A percentile compares a stretch with the other conserved stretches of the same genome.
phyloP scores from a whole-genome alignment of 495 filamentous ascomycete species.

The Hapsidospora chrysogenum region DNA sequence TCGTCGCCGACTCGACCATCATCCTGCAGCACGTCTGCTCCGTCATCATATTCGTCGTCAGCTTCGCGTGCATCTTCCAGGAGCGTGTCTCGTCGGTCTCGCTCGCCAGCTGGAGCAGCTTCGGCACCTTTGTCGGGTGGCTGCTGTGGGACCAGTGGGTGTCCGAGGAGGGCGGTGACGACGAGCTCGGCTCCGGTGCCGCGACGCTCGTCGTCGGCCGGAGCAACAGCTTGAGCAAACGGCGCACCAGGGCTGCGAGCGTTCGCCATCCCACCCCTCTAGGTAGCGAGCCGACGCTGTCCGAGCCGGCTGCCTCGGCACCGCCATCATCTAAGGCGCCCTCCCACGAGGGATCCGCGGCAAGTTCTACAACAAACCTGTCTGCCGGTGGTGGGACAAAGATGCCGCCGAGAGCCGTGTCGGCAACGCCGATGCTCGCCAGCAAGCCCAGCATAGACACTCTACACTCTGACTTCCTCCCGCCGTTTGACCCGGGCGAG shows the following conservation, averaged over 20 bases:
- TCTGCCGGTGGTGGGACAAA: not conserved
- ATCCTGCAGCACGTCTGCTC: constrained; percentile 94
- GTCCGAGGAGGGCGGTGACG: constrained; percentile 32
- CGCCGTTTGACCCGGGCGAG: constrained; percentile 6
- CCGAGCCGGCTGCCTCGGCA: not conserved
- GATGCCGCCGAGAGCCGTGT: not conserved
- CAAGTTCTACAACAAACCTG: constrained; percentile 24
- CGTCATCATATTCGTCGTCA: constrained; percentile 84
- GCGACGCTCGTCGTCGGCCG: constrained; percentile 6
- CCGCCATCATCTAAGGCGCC: not conserved
- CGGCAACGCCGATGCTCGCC: not conserved
- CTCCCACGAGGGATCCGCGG: constrained; percentile 12
- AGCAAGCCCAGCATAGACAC: not conserved
- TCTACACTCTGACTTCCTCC: not conserved
- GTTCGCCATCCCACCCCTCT: not conserved
- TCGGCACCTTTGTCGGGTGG: constrained; percentile 79
- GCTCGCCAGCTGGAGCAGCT: constrained; percentile 68
- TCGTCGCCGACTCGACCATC: constrained; percentile 88
- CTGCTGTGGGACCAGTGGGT: constrained; percentile 83
- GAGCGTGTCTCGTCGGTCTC: constrained; percentile 72
- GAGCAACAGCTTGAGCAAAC: constrained; percentile 6
- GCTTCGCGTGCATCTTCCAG: constrained; percentile 79
- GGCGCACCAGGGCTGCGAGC: constrained; percentile 3
- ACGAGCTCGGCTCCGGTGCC: constrained; percentile 22
- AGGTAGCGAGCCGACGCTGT: not conserved